Conservation (phyloP, 1,284 basidiomycete genomes). For the Malassezia obtusa region DNA sequence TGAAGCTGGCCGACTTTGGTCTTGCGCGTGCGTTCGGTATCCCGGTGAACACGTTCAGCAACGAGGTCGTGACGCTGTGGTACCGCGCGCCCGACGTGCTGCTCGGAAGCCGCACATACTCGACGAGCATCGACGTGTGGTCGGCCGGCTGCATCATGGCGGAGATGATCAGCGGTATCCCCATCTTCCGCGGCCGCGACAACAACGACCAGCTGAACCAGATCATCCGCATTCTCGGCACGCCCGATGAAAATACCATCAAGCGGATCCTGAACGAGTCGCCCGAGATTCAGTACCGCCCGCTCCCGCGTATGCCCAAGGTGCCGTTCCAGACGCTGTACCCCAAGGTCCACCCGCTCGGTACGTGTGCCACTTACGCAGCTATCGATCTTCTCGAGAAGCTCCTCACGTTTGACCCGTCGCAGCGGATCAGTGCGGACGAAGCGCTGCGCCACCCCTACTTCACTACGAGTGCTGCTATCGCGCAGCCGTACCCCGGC, state of each 20-base stretch:
- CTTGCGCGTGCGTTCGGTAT: slow-evolving; percentile 68
- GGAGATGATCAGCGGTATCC: slow-evolving; percentile 79
- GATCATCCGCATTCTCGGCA: slow-evolving; percentile 94
- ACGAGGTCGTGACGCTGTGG: slow-evolving; percentile 76
- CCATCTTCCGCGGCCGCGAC: slow-evolving; percentile 91
- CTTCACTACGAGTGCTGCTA: slow-evolving; percentile 55
- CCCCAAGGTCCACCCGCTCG: slow-evolving; percentile 70
- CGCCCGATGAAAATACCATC: slow-evolving; percentile 78
- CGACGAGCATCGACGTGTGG: slow-evolving; percentile 98
- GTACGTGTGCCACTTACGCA: slow-evolving; percentile 48
- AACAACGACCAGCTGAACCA: slow-evolving; percentile 95
- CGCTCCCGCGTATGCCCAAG: slow-evolving; percentile 81
- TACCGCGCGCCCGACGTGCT: slow-evolving; percentile 98
- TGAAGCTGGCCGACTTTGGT: slow-evolving; percentile 77
- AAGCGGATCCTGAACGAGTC: slow-evolving; percentile 84
- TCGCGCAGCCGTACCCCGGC: slow-evolving; percentile 10
- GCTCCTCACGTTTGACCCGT: slow-evolving; percentile 90
- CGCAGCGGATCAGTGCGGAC: slow-evolving; percentile 79
- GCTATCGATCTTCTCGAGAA: slow-evolving; percentile 90
- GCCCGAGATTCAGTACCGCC: slow-evolving; percentile 82
- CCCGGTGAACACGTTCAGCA: slow-evolving; percentile 47
- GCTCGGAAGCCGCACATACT: slow-evolving; percentile 91
- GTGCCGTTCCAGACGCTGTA: slow-evolving; percentile 79
- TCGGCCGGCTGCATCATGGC: slow-evolving; percentile 98
- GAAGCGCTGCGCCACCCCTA: slow-evolving; percentile 89